These are phyloP conservation scores for Arxiozyma telluris DNA, from an alignment of 1,139 yeast species.

Conservation along the genomic window DNA sequence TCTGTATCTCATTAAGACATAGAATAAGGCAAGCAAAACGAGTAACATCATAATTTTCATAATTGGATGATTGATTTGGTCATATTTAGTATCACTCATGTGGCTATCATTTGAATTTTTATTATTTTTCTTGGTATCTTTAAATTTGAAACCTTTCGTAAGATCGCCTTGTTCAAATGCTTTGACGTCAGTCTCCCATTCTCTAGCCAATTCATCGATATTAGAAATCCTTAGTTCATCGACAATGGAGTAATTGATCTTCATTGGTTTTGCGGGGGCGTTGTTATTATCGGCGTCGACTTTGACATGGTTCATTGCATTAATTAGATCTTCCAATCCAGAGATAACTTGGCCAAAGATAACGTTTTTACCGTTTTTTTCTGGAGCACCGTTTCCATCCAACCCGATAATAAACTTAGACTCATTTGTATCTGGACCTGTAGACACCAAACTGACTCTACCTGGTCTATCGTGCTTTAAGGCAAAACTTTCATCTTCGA, in stretches of 20 bases:
- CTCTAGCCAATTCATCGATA: conserved; percentile 13
- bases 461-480: conserved; percentile 60
- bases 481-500: conserved; percentile 60
- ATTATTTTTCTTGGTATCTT: conserved; percentile 5
- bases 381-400: conserved; percentile 47
- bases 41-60: background rate
- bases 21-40: conserved; percentile 1
- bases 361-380: conserved; percentile 64
- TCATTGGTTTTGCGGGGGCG: conserved; percentile 40
- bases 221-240: conserved; percentile 18
- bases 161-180: conserved; percentile 18
- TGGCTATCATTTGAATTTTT: conserved; percentile 9
- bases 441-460: conserved; percentile 67
- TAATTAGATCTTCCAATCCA: conserved; percentile 50
- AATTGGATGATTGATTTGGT: conserved; percentile 16
- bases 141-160: conserved; percentile 21
- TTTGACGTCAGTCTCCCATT: conserved; percentile 16
- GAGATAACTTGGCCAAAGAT: conserved; percentile 69
- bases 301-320: conserved; percentile 42
- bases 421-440: conserved; percentile 58
- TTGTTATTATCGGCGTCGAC: conserved; percentile 26
- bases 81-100: conserved; percentile 8
- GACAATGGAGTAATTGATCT: conserved; percentile 30
- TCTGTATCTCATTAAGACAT: conserved; percentile 1
- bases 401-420: conserved; percentile 68